A percentile compares a stretch with the other conserved stretches of the same genome.
phyloP scores from a whole-genome alignment of 1,284 basidiomycete species.

The Apiotrichum sp. region DNA sequence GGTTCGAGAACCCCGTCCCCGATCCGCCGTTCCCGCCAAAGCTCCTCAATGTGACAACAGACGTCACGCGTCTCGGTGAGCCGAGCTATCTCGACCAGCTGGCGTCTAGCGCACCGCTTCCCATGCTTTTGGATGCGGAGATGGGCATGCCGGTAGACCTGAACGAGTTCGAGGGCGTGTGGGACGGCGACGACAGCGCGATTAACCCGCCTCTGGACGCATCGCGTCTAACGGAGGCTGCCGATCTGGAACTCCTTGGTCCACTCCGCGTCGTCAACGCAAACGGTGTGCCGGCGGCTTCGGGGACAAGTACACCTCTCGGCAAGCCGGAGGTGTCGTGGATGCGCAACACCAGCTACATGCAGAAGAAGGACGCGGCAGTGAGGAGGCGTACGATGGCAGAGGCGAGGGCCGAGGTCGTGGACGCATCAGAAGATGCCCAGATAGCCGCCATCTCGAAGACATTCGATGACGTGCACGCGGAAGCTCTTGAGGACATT shows the following conservation, averaged over 20 bases:
- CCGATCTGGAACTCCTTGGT: constrained; percentile 33
- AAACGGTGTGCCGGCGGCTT: constrained; percentile 11
- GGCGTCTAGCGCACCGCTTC: constrained; percentile 69
- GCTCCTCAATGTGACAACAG: constrained; percentile 77
- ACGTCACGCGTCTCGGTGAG: constrained; percentile 70
- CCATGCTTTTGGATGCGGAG: constrained; percentile 91
- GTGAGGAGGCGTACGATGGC: constrained; percentile 20
- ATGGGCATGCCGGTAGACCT: constrained; percentile 89
- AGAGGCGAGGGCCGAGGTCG: constrained; percentile 46
- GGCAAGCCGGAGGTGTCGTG: constrained; percentile 63
- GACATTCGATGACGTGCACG: constrained; percentile 64
- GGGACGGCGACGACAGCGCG: constrained; percentile 69
- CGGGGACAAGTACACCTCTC: not conserved
- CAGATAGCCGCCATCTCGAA: constrained; percentile 76
- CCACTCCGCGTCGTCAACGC: constrained; percentile 21
- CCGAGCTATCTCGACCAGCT: constrained; percentile 75
- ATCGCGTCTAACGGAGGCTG: constrained; percentile 30
- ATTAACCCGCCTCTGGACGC: constrained; percentile 66
- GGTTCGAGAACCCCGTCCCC: constrained; percentile 86
- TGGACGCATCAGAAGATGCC: constrained; percentile 70
- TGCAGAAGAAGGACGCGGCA: constrained; percentile 52
- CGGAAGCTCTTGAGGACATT: constrained; percentile 55
- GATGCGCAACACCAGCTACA: constrained; percentile 82
- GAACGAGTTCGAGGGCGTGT: constrained; percentile 69
- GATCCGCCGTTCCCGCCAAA: constrained; percentile 92